Base-by-base conservation (phyloP, 179 eudicot genomes). In the Sideroxylon spinosum region DNA sequence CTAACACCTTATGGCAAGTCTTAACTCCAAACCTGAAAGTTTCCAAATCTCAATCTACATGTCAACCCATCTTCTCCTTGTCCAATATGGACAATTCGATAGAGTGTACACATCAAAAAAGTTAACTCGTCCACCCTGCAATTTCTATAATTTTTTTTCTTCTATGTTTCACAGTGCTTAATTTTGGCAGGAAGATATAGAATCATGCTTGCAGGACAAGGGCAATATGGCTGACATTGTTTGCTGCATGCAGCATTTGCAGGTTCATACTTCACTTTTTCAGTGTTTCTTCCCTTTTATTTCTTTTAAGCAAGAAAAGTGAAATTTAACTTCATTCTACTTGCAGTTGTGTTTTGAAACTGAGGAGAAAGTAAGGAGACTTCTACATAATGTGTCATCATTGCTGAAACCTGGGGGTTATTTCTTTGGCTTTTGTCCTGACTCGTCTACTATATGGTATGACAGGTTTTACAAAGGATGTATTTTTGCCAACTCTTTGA, bases 361-460 rank as follows among this genome's bases (percentile, higher is more conserved):
- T 12, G 98, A 95, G 88, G 97, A 95, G 81, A 92, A 90, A 87
- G 97, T 78, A 71, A 90, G 85, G 87, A 88, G 81, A 75, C 90
- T 95, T 80, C 82, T 95, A 71, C 93, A 86, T 32, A 95, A 95
- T 63, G 99, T 93, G 66, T 88, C 99, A 25, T 81, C 89, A 74
- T 85, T 93, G 88, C 89, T 95, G 63, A 95, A 92, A 85, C 99
- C 99, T 3, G 99, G 99, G 69, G 98, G 99, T 81, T 95, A 92
- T 85, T 94, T 95, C 86, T 70, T 95, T 68, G 99, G 99, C 81
- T 90, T 95, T 78, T 90, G 96, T 81, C 96, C 95, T 7, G 98
- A 95, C 84, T 95, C 99, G 56, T 95, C 99, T 86, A 95, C 93
- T 65, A 89, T 95, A 89, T 95, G 99, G 99, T 95, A 92, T 81